These are phyloP conservation scores for Starmerella floris DNA, from an alignment of 805 yeast genomes.

Conservation along the genomic window DNA sequence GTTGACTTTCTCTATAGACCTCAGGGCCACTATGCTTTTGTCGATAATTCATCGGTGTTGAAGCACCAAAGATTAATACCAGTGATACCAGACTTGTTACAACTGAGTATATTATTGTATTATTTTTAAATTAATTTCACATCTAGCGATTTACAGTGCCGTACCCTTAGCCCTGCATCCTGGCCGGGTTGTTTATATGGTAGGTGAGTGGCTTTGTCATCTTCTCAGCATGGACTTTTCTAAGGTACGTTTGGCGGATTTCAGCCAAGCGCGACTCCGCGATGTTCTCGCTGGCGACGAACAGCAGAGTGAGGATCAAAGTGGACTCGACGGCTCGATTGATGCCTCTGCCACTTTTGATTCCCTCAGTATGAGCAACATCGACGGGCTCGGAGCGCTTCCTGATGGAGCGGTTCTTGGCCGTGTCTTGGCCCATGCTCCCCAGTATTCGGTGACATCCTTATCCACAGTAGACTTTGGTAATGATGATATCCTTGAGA, in stretches of 20 bases:
- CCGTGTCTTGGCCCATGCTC: conserved; percentile 9
- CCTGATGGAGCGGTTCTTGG: background rate
- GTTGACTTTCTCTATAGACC: too few relatives aligned
- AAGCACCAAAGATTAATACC: too few relatives aligned
- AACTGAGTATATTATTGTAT: too few relatives aligned
- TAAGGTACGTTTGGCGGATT: conserved; percentile 15
- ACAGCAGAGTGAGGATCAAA: background rate
- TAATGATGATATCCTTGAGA: background rate
- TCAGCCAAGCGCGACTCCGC: conserved; percentile 13
- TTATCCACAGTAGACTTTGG: background rate
- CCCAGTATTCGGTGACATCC: conserved; percentile 9
- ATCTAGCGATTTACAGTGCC: too few relatives aligned
- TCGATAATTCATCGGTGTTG: too few relatives aligned
- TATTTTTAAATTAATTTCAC: too few relatives aligned
- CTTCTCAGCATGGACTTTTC: conserved; percentile 15
- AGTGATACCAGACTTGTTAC: too few relatives aligned
- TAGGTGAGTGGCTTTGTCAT: background rate
- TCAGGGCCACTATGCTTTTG: too few relatives aligned
- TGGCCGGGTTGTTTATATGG: too few relatives aligned
- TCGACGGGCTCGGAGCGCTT: background rate
- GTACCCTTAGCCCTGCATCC: too few relatives aligned
- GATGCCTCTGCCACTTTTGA: background rate
- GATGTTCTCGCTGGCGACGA: conserved; percentile 1
- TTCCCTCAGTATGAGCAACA: background rate
- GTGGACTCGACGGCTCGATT: background rate